Evolutionary conservation across 2,329 filamentous ascomycete genomes (phyloP), one percentile per base, ranked within the genome.

Genomic region (Aspergillus bombycis): DNA sequence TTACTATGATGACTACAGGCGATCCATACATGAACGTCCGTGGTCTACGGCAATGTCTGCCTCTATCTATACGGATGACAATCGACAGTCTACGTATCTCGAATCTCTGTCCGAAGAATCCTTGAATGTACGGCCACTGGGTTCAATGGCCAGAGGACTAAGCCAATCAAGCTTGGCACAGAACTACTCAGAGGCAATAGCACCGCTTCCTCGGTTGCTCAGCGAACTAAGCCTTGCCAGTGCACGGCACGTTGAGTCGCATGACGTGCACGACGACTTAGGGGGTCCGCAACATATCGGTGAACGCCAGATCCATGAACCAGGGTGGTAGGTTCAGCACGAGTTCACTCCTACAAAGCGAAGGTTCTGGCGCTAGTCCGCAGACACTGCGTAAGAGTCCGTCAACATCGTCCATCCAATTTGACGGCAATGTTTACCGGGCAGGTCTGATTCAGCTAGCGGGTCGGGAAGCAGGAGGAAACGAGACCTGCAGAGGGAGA

Each of bases 111-210:
- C 75, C 1, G 69, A 72, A 57, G 66, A 70, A 55, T 63, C 71
- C 56, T 61, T 66, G 58, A 54, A 68, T 52, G 57, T 60, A 56
- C 74, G 23, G 62, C 71, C 62, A 53, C 66, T 58, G 55, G 71
- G 45, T 52, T 66, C 55, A 60, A 67, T 68, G 57, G 63, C 50
- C 34, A 69, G 73, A 38, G 70, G 69, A 12, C 71, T 71, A 43
- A 78, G 75, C 48, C 76, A 78, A 62, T 65, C 75, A 28, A 77
- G 74, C 59, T 63, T 78, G n/a, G 77, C 76, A 11, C 75, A 77
- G 53, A 72, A 77, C 55, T 78, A 79, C 62, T 75, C 75, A 0
- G 73, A 74, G 11, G 71, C 74, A 19, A 75, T 78, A 58, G 70
- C 75, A 11, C 75, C 76, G 2, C 69, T 79, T 12, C 77, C 77